A percentile compares a stretch with the other conserved stretches of the same genome.
Conservation (phyloP, 768 basidiomycete genomes). For the Podaxis sp. region DNA sequence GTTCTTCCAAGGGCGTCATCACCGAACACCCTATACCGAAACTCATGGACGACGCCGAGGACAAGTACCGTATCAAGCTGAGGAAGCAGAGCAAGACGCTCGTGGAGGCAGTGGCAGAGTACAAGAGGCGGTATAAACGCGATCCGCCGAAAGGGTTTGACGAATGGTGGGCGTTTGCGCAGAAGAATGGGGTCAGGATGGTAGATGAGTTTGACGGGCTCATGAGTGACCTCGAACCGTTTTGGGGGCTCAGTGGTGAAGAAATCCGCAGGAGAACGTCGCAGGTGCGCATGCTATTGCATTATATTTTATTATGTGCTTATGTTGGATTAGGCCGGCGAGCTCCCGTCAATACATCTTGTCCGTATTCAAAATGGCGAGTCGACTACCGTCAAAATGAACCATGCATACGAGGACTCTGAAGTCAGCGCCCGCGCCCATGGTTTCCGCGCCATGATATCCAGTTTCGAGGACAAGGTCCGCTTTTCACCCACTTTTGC, state of each 20-base stretch:
- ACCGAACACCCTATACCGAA: conserved; percentile 75
- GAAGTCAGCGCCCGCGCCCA: conserved; percentile 77
- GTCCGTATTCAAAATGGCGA: conserved; percentile 74
- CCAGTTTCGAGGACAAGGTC: conserved; percentile 65
- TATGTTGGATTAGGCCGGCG: conserved; percentile 50
- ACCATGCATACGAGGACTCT: conserved; percentile 56
- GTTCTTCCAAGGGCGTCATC: conserved; percentile 20
- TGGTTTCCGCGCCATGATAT: conserved; percentile 75
- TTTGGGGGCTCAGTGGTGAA: conserved; percentile 70
- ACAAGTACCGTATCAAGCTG: conserved; percentile 64
- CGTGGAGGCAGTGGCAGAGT: conserved; percentile 76
- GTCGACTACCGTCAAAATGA: conserved; percentile 55
- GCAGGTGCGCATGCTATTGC: conserved; percentile 39
- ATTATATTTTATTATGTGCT: background rate
- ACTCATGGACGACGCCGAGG: conserved; percentile 83
- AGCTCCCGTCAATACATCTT: conserved; percentile 80
- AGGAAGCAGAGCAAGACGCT: conserved; percentile 79
- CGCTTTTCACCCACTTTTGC: conserved; percentile 18
- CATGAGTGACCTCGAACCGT: conserved; percentile 79
- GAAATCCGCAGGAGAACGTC: conserved; percentile 66
- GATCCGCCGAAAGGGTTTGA: conserved; percentile 91
- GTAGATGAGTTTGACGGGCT: conserved; percentile 89
- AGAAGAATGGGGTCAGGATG: conserved; percentile 69
- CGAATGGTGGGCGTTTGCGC: conserved; percentile 82
- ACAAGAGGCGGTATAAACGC: conserved; percentile 71